Conservation (phyloP, 352 stramenopile species). For the Phytophthora chlamydospora region DNA sequence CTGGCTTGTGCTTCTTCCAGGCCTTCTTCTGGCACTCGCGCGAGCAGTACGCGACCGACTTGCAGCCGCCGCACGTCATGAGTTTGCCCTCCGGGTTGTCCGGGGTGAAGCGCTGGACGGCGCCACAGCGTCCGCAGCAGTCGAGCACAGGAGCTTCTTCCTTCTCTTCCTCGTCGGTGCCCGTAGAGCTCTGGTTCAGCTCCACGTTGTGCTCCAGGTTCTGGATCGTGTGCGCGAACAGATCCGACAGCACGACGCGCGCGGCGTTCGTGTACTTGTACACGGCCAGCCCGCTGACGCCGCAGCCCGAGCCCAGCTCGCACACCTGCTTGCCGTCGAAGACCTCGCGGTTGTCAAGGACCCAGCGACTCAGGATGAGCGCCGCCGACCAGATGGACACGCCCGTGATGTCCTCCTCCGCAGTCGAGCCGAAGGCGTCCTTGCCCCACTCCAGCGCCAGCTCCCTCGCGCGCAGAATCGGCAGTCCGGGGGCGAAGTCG, state of each 20-base stretch:
- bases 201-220: constrained; percentile 85
- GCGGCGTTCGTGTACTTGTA: constrained; percentile 81
- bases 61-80: constrained; percentile 84
- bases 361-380: constrained; percentile 83
- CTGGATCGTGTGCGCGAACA: constrained; percentile 83
- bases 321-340: constrained; percentile 83
- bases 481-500: constrained; percentile 60
- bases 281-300: constrained; percentile 80
- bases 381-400: constrained; percentile 91
- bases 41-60: constrained; percentile 80
- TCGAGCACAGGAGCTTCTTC: constrained; percentile 36
- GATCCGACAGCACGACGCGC: constrained; percentile 82
- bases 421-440: constrained; percentile 78
- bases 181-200: constrained; percentile 58
- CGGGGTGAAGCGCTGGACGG: constrained; percentile 72
- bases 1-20: constrained; percentile 85
- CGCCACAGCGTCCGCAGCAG: constrained; percentile 73
- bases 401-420: constrained; percentile 87
- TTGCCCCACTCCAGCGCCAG: constrained; percentile 86
- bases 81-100: constrained; percentile 89
- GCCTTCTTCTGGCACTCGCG: constrained; percentile 87
- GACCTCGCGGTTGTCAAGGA: constrained; percentile 65
- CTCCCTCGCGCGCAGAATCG: constrained; percentile 76
- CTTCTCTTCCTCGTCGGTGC: constrained; percentile 33
- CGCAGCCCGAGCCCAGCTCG: constrained; percentile 83